Percentiles rank a stretch among this genome's conserved stretches.
Conservation (phyloP, 208 protist species). For the Vickermania spadyakhi region DNA sequence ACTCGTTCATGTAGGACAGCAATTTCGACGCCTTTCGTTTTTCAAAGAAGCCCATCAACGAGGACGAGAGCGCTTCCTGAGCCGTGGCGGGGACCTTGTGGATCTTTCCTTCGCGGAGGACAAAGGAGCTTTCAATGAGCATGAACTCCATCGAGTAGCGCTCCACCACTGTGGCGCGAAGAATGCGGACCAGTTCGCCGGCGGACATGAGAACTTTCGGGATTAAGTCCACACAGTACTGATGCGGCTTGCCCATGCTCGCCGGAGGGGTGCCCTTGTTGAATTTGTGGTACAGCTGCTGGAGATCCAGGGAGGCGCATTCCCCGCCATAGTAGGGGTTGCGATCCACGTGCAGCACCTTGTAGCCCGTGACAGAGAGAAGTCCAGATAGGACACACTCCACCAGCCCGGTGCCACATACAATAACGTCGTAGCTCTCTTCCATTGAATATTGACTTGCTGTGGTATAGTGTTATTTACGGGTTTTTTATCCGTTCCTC, state of each 20-base stretch:
- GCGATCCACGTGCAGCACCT: constrained; percentile 99
- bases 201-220: constrained; percentile 99
- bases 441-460: too few species aligned
- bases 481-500: too few species aligned
- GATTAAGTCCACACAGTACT: constrained; percentile 99
- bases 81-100: constrained; percentile 97
- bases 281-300: constrained; percentile 96
- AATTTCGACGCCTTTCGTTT: constrained; percentile 94
- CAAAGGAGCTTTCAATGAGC: constrained; percentile 96
- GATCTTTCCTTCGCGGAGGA: constrained; percentile 93
- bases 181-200: constrained; percentile 96
- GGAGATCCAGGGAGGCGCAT: constrained; percentile 97
- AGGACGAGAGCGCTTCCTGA: constrained; percentile 93
- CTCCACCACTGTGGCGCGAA: constrained; percentile 96
- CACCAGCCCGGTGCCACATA: constrained; percentile 99
- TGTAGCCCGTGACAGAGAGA: constrained; percentile 95
- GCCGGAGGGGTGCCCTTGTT: constrained; percentile 63
- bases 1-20: constrained; percentile 87
- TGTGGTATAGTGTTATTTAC: too few species aligned
- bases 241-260: constrained; percentile 85
- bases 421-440: constrained; percentile 94
- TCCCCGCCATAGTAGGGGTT: constrained; percentile 99
- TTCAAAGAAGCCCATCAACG: constrained; percentile 98
- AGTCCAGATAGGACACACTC: constrained; percentile 96
- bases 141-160: constrained; percentile 99